A percentile compares a stretch with the other conserved stretches of the same genome.
Conservation (phyloP, 192 early-diverging fungal genomes). For the Rhizophagus clarus region DNA sequence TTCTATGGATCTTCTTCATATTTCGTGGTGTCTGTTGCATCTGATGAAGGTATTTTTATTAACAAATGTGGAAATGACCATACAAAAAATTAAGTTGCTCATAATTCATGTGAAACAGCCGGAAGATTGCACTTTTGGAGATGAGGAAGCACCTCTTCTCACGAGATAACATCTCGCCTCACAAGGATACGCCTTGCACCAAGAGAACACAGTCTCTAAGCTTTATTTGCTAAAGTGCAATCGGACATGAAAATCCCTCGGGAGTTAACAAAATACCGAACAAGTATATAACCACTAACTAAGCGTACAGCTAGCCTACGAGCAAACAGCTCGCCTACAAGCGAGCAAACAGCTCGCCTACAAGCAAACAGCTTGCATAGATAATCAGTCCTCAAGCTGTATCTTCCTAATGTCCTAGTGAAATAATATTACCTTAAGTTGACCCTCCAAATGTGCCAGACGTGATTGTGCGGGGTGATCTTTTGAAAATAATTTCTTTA, state of each 20-base stretch:
- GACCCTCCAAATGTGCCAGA: background rate
- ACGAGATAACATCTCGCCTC: background rate
- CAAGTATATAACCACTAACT: background rate
- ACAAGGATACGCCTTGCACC: background rate
- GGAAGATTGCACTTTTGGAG: too few relatives aligned
- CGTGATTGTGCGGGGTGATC: background rate
- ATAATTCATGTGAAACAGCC: background rate
- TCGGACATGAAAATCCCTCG: background rate
- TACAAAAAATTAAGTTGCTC: background rate
- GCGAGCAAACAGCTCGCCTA: background rate
- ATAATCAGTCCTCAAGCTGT: conserved; percentile 1
- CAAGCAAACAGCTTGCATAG: conserved; percentile 11
- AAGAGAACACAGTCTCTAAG: background rate
- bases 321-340: background rate
- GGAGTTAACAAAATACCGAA: background rate
- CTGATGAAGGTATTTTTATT: conserved; percentile 8
- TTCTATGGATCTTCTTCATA: background rate
- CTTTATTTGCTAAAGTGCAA: conserved; percentile 13
- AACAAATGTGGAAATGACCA: conserved; percentile 9
- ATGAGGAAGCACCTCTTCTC: too few relatives aligned
- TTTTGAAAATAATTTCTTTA: conserved; percentile 15
- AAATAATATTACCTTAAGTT: conserved; percentile 11
- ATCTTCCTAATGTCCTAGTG: background rate
- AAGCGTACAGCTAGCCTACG: background rate
- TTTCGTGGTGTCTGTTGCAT: background rate